phyloP scores from a whole-genome alignment of 495 filamentous ascomycete genomes.

The Viridothelium virens region DNA sequence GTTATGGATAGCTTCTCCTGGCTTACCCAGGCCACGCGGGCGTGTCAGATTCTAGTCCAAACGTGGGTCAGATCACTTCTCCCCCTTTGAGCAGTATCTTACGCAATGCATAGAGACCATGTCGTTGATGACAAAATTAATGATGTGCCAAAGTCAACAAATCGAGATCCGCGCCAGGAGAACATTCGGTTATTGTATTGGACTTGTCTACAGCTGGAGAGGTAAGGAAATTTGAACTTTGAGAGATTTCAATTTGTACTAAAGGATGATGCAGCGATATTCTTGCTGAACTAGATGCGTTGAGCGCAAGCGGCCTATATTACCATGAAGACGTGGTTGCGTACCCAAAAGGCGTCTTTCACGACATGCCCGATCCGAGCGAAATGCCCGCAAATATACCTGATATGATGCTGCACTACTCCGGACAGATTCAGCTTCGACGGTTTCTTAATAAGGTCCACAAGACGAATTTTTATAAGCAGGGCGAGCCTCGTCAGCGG shows the following conservation, averaged over 20 bases:
- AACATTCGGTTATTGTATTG: constrained; percentile 71
- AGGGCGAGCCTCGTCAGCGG: constrained; percentile 39
- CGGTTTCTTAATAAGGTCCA: constrained; percentile 81
- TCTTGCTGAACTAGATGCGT: constrained; percentile 64
- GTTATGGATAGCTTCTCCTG: constrained; percentile 86
- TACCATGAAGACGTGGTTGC: constrained; percentile 43
- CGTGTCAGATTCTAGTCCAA: constrained; percentile 55
- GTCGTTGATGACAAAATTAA: neutral
- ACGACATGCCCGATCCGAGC: constrained; percentile 21
- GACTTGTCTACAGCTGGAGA: constrained; percentile 92
- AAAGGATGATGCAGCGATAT: constrained; percentile 58
- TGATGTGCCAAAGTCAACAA: neutral
- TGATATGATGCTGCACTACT: constrained; percentile 67
- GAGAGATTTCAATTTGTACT: neutral
- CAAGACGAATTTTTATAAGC: constrained; percentile 37
- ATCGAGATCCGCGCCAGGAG: neutral
- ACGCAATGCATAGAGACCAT: neutral
- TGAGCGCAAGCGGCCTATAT: constrained; percentile 25
- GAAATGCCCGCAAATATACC: neutral
- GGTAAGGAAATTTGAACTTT: constrained; percentile 41
- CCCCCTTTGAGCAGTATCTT: neutral
- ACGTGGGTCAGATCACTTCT: neutral
- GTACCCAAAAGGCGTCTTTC: constrained; percentile 48
- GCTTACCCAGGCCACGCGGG: constrained; percentile 71
- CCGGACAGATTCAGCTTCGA: constrained; percentile 75